These are phyloP conservation scores for Dalechampia spathulata DNA, from an alignment of 441 rosid species.

Conservation along the genomic window DNA sequence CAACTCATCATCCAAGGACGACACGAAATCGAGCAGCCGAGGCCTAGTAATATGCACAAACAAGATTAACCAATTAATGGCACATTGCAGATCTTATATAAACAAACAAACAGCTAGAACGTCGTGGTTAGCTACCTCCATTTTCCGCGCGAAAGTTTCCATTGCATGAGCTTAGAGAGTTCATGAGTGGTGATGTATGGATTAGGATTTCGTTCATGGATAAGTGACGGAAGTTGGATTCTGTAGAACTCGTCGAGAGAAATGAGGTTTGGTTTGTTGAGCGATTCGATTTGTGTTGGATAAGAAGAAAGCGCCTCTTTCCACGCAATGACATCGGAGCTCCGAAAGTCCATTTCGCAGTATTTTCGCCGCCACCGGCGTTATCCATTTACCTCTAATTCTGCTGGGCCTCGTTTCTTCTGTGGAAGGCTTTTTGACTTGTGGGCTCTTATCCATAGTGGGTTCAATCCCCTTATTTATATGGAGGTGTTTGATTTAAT, in stretches of 20 bases:
- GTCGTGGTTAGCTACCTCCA: slow-evolving; percentile 44
- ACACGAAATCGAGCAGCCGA: slow-evolving; percentile 59
- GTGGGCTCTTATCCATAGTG: no score
- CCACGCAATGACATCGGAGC: slow-evolving; percentile 50
- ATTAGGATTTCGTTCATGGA: slow-evolving; percentile 62
- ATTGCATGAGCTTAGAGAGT: slow-evolving; percentile 72
- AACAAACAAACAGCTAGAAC: neutral
- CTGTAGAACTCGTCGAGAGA: slow-evolving; percentile 74
- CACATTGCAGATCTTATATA: neutral
- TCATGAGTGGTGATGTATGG: slow-evolving; percentile 65
- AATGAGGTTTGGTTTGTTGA: slow-evolving; percentile 54
- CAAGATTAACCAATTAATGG: neutral
- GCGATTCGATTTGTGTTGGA: slow-evolving; percentile 40
- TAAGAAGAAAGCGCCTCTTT: slow-evolving; percentile 51
- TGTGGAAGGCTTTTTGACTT: no score
- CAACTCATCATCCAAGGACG: slow-evolving; percentile 56
- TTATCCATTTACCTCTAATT: no score
- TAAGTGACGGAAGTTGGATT: slow-evolving; percentile 48
- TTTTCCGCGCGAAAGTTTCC: slow-evolving; percentile 92
- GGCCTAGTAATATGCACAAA: slow-evolving; percentile 37
- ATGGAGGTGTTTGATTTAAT: no score
- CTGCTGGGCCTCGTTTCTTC: no score
- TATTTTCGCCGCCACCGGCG: neutral
- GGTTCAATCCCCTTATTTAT: no score
- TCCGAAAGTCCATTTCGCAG: slow-evolving; percentile 30